Base-by-base conservation (phyloP, 495 filamentous ascomycete species). In the Penicillium egyptiacum region DNA sequence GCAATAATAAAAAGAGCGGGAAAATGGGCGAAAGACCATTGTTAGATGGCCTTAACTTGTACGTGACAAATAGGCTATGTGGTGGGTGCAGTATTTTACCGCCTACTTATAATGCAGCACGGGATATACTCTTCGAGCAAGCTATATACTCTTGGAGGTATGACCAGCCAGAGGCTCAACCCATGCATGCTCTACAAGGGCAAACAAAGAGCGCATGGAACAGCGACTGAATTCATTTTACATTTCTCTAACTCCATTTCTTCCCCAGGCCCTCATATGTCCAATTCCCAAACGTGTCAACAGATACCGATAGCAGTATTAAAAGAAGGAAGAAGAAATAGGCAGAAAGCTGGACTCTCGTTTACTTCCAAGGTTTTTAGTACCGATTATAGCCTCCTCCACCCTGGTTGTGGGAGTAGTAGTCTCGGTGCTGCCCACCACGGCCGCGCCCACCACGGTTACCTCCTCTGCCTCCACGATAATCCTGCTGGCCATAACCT, bases 361-460 rank as follows among this genome's bases (percentile, higher is more conserved):
- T n/a, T n/a, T 23, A 50, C 40, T 42, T n/a, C n/a, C n/a, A n/a
- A n/a, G n/a, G n/a, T n/a, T 41, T 56, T 42, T 64, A 79, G 54
- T 79, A 79, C 7, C 74, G 72, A 28, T 67, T 69, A 57, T 76
- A 76, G 56, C 74, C 70, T 57, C 72, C 72, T 52, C 62, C 65
- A 26, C 64, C 55, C 62, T 64, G 48, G 58, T 58, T 55, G 23
- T 62, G 37, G n/a, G 50, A 47, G 58, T 75, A 65, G 25, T 68
- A 42, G 43, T 70, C 64, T 26, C 70, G 67, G 37, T 67, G 57
- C 26, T 66, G 61, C 20, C 58, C 56, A 30, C 62, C 59, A 28
- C 62, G 56, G 52, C 64, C 60, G 43, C 67, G 62, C 45, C 73
- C 72, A 17, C 70, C 68, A 33, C 64, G 57, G 26, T 65, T 62